phyloP scores from a whole-genome alignment of 495 filamentous ascomycete species.

The Pyrenopolyporus hunteri region DNA sequence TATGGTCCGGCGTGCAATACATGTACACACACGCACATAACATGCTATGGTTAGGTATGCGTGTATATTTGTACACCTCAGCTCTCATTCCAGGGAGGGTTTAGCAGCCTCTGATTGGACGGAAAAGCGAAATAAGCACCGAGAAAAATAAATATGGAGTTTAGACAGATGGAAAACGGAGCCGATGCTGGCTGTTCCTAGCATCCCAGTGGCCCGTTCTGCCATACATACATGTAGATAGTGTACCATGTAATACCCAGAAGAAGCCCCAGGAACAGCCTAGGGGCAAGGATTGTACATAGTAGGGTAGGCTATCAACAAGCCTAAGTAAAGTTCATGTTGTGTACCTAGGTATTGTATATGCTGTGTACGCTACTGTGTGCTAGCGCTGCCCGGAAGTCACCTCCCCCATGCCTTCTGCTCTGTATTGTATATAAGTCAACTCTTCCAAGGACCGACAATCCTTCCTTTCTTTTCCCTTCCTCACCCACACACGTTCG shows the following conservation, averaged over 20 bases:
- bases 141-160: slow-evolving; percentile 35
- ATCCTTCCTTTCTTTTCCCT: slow-evolving; percentile 41
- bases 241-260: background rate
- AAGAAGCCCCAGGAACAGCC: no score
- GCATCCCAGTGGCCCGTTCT: slow-evolving; percentile 19
- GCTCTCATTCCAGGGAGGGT: background rate
- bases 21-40: slow-evolving; percentile 2
- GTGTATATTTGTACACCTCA: slow-evolving; percentile 8
- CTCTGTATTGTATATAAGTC: slow-evolving; percentile 54
- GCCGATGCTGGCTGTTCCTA: slow-evolving; percentile 19
- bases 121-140: slow-evolving; percentile 38
- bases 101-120: slow-evolving; percentile 22
- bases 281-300: no score
- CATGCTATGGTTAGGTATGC: background rate
- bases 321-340: slow-evolving; percentile 27
- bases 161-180: slow-evolving; percentile 20
- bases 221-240: background rate
- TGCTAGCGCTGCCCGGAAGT: slow-evolving; percentile 13
- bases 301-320: slow-evolving; percentile 24
- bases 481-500: slow-evolving; percentile 57
- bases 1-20: slow-evolving; percentile 14
- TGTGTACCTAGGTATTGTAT: no score
- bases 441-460: slow-evolving; percentile 35
- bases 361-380: background rate
- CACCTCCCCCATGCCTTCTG: slow-evolving; percentile 27